Base-by-base conservation (phyloP, 2,329 filamentous ascomycete species). In the Paecilomyces sp. region DNA sequence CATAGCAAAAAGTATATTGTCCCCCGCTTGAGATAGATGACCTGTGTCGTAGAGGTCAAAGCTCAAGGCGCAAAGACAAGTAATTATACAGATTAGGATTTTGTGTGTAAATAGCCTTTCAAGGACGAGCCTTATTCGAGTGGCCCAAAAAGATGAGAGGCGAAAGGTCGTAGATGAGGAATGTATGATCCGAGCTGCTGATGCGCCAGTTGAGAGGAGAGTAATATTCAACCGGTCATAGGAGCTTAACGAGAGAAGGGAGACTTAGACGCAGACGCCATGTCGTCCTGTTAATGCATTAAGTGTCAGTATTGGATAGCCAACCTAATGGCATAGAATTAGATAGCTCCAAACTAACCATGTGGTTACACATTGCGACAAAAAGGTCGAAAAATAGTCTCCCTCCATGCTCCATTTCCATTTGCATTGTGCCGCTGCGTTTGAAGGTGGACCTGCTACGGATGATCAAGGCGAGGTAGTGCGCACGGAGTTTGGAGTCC, bases 361-460 rank as follows among this genome's bases (percentile, higher is more conserved):
- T 89, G 71, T 96, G 91, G 73, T 96, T 96, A 77, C 90, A 92
- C 77, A 96, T 85, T 18, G 92, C 91, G 56, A 96, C 92, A 73
- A 96, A 97, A 53, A 96, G 81, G 72, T 96, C 92, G 72, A 96
- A 97, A 79, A 96, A 96, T 61, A 96, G 81, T 70, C 89, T 89
- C 58, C 91, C 91, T 30, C 92, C 92, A 62, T 86, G 85, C 74
- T 89, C 89, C 92, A 97, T 96, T 79, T 96, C 92, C 66, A 90
- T 85, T 77, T 96, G 92, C 92, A 96, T 96, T 3, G 92, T 96
- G 58, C 92, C 91, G 75, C 91, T 96, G 58, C 91, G 84, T 82
- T 96, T 96, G 78, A 97, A 96, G 1, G 91, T 96, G 70, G 85
- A 84, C 65, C 92, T 85, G 67, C 88, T 91, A 65, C 92, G 87